Conservation (phyloP, 2,329 filamentous ascomycete species). For the Penicillium sp. region DNA sequence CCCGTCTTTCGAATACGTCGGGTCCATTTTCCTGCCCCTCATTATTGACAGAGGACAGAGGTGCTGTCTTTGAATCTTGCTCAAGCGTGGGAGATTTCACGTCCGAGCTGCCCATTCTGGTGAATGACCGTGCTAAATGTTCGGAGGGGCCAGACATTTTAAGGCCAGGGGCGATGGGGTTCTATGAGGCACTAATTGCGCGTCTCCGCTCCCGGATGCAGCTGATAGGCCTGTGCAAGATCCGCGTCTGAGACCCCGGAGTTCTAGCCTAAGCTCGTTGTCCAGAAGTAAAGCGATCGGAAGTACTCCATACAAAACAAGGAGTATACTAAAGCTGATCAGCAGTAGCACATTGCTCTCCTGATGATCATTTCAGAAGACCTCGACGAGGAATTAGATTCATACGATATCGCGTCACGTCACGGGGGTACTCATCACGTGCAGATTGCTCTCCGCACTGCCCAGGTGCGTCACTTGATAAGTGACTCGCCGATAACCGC, state of each 20-base stretch:
- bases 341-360: background rate
- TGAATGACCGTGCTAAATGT: slow-evolving; percentile 33
- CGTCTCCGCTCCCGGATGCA: slow-evolving; percentile 23
- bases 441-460: slow-evolving; percentile 24
- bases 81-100: slow-evolving; percentile 23
- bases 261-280: background rate
- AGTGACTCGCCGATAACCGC: slow-evolving; percentile 11
- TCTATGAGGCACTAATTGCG: slow-evolving; percentile 24
- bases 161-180: slow-evolving; percentile 26
- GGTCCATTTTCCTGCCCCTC: slow-evolving; percentile 28
- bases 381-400: background rate
- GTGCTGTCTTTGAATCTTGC: slow-evolving; percentile 25
- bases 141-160: slow-evolving; percentile 26
- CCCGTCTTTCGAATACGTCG: slow-evolving; percentile 49
- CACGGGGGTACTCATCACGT: slow-evolving; percentile 21
- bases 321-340: background rate
- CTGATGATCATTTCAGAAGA: background rate
- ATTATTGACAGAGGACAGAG: slow-evolving; percentile 21
- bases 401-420: slow-evolving; percentile 14
- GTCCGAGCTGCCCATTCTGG: slow-evolving; percentile 34
- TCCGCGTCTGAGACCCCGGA: slow-evolving; percentile 20
- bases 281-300: background rate
- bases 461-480: slow-evolving; percentile 22
- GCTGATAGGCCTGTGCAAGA: slow-evolving; percentile 33
- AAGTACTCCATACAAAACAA: background rate